These are phyloP conservation scores for Boletus insuetus DNA, from an alignment of 768 basidiomycete species.

Conservation along the genomic window DNA sequence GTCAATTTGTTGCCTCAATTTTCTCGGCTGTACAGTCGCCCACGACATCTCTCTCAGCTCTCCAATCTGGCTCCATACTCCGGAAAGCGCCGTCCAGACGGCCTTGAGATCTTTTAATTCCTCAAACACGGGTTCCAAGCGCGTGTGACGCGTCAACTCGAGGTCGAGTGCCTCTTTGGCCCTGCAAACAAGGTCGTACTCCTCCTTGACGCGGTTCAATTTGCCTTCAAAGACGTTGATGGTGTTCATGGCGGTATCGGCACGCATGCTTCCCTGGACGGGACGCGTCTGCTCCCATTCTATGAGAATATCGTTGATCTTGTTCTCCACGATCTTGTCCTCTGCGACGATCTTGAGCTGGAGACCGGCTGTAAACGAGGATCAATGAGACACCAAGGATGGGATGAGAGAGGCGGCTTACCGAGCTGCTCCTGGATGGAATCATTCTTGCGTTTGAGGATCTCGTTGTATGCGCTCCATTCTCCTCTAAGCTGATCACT, in stretches of 20 bases:
- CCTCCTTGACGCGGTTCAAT: constrained; percentile 84
- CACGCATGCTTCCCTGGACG: constrained; percentile 94
- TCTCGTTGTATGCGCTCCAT: constrained; percentile 98
- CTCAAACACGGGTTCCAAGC: constrained; percentile 91
- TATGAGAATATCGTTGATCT: constrained; percentile 82
- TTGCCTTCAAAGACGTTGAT: constrained; percentile 95
- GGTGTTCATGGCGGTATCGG: constrained; percentile 93
- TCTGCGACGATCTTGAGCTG: constrained; percentile 99
- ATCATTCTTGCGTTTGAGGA: constrained; percentile 95
- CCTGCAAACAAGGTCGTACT: constrained; percentile 91
- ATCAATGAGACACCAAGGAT: constrained; percentile 3
- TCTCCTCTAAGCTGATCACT: constrained; percentile 96
- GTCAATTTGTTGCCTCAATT: constrained; percentile 91
- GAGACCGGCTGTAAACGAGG: constrained; percentile 66
- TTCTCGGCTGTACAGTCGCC: constrained; percentile 92
- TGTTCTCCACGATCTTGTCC: constrained; percentile 96
- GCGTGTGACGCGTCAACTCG: constrained; percentile 84
- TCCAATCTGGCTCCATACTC: constrained; percentile 91
- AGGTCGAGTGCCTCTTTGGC: constrained; percentile 97
- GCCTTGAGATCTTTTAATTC: constrained; percentile 95
- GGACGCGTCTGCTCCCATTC: constrained; percentile 98
- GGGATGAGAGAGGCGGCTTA: constrained; percentile 35
- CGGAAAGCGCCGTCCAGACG: constrained; percentile 98
- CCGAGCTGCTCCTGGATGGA: constrained; percentile 98
- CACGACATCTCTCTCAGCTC: constrained; percentile 87